Percentiles rank a stretch among this genome's conserved stretches.
Evolutionary conservation across 306 rosid genomes (phyloP).

Genomic region (Citrullus mucosospermus): DNA sequence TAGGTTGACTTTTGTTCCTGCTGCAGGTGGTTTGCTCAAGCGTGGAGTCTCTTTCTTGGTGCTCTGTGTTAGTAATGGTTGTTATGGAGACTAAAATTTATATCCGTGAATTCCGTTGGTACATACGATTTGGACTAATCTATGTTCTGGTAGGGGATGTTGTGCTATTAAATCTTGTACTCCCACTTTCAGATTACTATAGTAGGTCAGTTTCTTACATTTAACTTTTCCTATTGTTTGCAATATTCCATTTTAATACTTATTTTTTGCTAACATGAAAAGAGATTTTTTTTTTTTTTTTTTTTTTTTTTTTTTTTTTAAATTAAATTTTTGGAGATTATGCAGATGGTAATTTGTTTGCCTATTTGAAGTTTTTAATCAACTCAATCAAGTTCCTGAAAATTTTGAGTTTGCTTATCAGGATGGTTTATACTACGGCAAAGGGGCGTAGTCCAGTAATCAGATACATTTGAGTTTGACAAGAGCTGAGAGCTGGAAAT

Average conservation of each 20-base stretch:
- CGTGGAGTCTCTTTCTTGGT: slow-evolving; percentile 58
- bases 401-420: not conserved
- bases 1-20: not conserved
- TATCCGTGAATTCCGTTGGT: slow-evolving; percentile 66
- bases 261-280: not conserved
- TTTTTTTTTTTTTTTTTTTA: no score
- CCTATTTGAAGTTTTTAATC: not conserved
- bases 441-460: not conserved
- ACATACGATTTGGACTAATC: slow-evolving; percentile 59
- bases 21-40: slow-evolving; percentile 34
- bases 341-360: not conserved
- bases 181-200: slow-evolving; percentile 40
- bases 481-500: not conserved
- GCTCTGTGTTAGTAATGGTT: slow-evolving; percentile 41
- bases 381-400: not conserved
- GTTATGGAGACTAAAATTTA: slow-evolving; percentile 55
- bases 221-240: not conserved
- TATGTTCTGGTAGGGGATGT: slow-evolving; percentile 67
- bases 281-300: not conserved
- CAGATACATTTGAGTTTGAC: not conserved
- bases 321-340: not conserved
- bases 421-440: not conserved
- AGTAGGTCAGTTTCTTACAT: slow-evolving; percentile 34
- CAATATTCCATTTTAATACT: not conserved
- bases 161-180: slow-evolving; percentile 51